Base-by-base conservation (phyloP, 108 stramenopile genomes). In the Cyclotella baltica region DNA sequence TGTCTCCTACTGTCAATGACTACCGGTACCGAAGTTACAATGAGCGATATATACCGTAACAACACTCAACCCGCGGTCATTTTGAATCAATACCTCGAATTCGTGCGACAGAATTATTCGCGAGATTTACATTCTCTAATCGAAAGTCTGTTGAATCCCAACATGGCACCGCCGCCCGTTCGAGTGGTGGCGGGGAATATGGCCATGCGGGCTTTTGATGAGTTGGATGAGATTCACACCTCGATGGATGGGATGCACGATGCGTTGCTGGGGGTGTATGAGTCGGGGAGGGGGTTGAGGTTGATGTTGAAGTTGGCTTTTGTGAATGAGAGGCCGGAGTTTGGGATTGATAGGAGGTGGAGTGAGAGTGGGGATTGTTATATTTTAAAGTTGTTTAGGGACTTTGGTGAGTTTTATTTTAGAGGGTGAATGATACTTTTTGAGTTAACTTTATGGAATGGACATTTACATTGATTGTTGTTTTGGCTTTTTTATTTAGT, bases 311-410 rank as follows among this genome's bases (percentile, higher is more conserved):
- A 98, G 70, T 83, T 98, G 36, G 94, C 89, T 19, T 92, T 91
- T 71, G 82, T 98, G 64, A 96, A 96, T 70, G 97, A 97, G 85
- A 77, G 97, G 51, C 96, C 97, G n/a, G 97, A 98, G 63, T 90
- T 94, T 61, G 89, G 88, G 0, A 86, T 89, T 63, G 90, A 95
- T 83, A 67, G 86, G 48, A 84, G 86, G 63, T 98, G 97, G 97
- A 76, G 85, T 40, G 96, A 98, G 80, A 92, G 93, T 15, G 97
- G 97, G 25, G 96, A 96, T 70, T 89, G 92, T 65, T 95, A 95
- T 56, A 77, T 96, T 55, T 73, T 98, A 37, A 94, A 93, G 61
- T 83, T 98, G 55, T 98, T 98, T 85, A 86, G 97, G 62, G 97
- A 97, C 85, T 97, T 87, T 82, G 91, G 89, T 92, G 81, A 85